Evolutionary conservation across 208 protist species (phyloP), one percentile per base, ranked within the genome.

Genomic region (Pavlovales sp.): DNA sequence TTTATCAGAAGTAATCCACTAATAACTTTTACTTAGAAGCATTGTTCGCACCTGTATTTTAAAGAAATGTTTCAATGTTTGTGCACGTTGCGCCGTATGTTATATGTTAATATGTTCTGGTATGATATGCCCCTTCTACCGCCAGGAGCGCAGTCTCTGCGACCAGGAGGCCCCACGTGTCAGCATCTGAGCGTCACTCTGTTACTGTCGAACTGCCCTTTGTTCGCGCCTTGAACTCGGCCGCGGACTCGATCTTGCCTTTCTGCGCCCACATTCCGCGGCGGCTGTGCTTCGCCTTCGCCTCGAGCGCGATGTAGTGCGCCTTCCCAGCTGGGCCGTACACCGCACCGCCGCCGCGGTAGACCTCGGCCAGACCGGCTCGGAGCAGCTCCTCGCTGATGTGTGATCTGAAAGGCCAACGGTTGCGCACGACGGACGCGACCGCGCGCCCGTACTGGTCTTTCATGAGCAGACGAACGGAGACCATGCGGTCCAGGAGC

Each of bases 371-470:
- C 34, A 39, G 75, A 14, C 75, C 75, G n/a, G 36, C 1, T 7
- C 75, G 75, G 34, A 39, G 32, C 75, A 79, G 8, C n/a, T 79
- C 75, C 75, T 79, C 75, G 10, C 14, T 11, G n/a, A 79, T 28
- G 34, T 79, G 11, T 2, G 5, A 32, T 7, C 75, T 5, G 10
- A 37, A 14, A 7, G 36, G 36, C 75, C 75, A 79, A 0, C 75
- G 26, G 36, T 34, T 34, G 32, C 38, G 38, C 36, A 2, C 10
- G 10, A 79, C 75, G 8, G 75, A 32, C 36, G 11, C n/a, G 36
- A 79, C 75, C n/a, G 75, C 75, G 75, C 75, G 75, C 11, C 75
- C 75, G 26, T 79, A 79, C 75, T 79, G 75, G 75, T 79, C 75
- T 0, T 34, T 4, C n/a, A 0, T 11, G 10, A 79, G 75, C 75